These are phyloP conservation scores for Craterostigma plantagineum DNA, from an alignment of 257 asterid genomes.

Conservation along the genomic window DNA sequence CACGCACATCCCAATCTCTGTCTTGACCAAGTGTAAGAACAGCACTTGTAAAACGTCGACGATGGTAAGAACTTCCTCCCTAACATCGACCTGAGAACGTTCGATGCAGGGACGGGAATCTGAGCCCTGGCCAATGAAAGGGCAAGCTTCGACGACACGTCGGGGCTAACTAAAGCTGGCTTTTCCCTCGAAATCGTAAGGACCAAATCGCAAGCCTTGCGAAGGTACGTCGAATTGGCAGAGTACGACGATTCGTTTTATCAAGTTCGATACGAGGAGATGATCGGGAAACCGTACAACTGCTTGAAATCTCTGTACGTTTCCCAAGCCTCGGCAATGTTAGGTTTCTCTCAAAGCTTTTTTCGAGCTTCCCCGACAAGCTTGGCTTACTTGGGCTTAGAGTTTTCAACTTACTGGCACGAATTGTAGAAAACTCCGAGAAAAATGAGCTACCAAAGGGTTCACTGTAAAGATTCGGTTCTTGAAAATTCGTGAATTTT, in stretches of 20 bases:
- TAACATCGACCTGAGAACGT: slow-evolving; percentile 39
- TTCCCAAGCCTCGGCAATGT: slow-evolving; percentile 53
- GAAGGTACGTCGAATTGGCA: slow-evolving; percentile 34
- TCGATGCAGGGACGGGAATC: slow-evolving; percentile 42
- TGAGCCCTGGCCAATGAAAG: slow-evolving; percentile 65
- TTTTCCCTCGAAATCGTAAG: slow-evolving; percentile 35
- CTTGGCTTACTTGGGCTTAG: slow-evolving; percentile 22
- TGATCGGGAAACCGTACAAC: slow-evolving; percentile 51
- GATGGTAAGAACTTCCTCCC: slow-evolving; percentile 30
- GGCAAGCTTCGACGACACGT: slow-evolving; percentile 35
- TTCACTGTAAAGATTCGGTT: too few relatives aligned
- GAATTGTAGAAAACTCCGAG: slow-evolving; percentile 13
- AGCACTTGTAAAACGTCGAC: slow-evolving; percentile 23
- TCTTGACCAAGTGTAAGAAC: slow-evolving; percentile 60
- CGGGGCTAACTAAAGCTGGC: slow-evolving; percentile 23
- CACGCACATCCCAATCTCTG: slow-evolving; percentile 36
- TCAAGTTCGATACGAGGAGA: slow-evolving; percentile 24
- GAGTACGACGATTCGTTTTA: slow-evolving; percentile 52
- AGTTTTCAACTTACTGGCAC: slow-evolving; percentile 13
- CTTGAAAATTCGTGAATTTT: too few relatives aligned
- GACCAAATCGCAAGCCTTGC: slow-evolving; percentile 39
- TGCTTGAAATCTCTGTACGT: slow-evolving; percentile 40
- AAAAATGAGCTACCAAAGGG: too few relatives aligned
- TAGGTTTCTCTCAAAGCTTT: slow-evolving; percentile 41
- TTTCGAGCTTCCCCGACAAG: slow-evolving; percentile 39